A percentile compares a stretch with the other conserved stretches of the same genome.
These are phyloP conservation scores for Neonectria hederae DNA, from an alignment of 2,329 filamentous ascomycete species.

Conservation along the genomic window DNA sequence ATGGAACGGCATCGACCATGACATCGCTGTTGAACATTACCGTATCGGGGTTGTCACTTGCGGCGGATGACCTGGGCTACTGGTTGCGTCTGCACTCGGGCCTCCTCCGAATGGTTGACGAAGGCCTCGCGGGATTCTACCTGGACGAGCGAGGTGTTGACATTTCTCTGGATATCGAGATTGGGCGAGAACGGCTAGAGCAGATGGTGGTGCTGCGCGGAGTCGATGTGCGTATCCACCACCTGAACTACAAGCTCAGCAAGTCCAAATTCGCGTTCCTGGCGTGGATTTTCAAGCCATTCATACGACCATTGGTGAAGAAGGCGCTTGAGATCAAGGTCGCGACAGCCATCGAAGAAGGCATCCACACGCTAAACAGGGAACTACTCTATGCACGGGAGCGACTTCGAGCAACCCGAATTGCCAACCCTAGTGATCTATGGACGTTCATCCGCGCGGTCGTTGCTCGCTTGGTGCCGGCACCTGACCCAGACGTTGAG, in stretches of 20 bases:
- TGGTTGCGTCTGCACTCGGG: slow-evolving; percentile 84
- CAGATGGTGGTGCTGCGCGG: slow-evolving; percentile 80
- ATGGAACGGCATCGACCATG: slow-evolving; percentile 68
- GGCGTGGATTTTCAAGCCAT: slow-evolving; percentile 84
- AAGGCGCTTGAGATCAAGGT: slow-evolving; percentile 83
- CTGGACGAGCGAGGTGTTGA: slow-evolving; percentile 90
- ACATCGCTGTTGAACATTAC: slow-evolving; percentile 81
- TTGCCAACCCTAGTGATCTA: slow-evolving; percentile 80
- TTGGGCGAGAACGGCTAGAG: slow-evolving; percentile 80
- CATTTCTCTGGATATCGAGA: slow-evolving; percentile 83
- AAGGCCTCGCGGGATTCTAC: slow-evolving; percentile 85
- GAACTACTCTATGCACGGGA: slow-evolving; percentile 90
- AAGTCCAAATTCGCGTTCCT: slow-evolving; percentile 81
- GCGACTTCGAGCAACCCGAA: slow-evolving; percentile 83
- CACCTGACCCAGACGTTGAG: slow-evolving; percentile 80
- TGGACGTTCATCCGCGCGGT: slow-evolving; percentile 86
- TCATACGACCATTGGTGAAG: slow-evolving; percentile 82
- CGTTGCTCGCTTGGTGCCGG: slow-evolving; percentile 76
- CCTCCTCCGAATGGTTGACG: slow-evolving; percentile 77
- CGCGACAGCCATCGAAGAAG: slow-evolving; percentile 73
- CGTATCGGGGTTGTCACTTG: slow-evolving; percentile 82
- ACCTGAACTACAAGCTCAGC: slow-evolving; percentile 80
- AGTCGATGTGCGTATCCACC: slow-evolving; percentile 85
- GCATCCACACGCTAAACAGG: slow-evolving; percentile 78
- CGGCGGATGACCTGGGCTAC: slow-evolving; percentile 88